Evolutionary conservation across 169 alveolate genomes (phyloP).

Genomic region (Eimeria tenella): DNA sequence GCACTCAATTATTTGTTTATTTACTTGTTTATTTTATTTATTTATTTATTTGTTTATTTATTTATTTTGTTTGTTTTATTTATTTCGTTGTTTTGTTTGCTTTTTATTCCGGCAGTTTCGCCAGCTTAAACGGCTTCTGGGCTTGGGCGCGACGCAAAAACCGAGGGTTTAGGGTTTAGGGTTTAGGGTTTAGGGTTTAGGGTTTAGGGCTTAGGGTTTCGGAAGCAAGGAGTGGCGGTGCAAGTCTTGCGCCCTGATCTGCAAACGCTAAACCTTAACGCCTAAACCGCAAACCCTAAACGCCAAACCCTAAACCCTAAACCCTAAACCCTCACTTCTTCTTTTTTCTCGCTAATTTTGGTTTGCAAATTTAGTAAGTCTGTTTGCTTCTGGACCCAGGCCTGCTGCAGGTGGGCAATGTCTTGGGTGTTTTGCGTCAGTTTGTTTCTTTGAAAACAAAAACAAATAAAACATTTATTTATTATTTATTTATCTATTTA

Average conservation of each 20-base stretch:
- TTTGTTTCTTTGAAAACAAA: constrained; percentile 78
- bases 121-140: neutral
- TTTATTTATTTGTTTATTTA: no score
- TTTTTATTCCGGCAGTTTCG: neutral
- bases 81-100: neutral
- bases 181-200: no score
- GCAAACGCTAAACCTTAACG: no score
- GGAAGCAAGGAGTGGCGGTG: no score
- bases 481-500: no score
- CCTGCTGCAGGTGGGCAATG: constrained; percentile 87
- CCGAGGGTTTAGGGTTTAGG: neutral
- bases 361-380: constrained; percentile 87
- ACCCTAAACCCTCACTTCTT: neutral
- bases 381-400: constrained; percentile 91
- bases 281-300: no score
- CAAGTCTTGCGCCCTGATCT: no score
- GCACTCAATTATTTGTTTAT: neutral
- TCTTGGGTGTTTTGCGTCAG: constrained; percentile 84
- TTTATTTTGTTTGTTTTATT: no score
- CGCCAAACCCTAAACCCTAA: no score
- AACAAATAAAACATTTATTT: no score
- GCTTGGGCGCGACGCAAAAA: neutral
- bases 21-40: no score
- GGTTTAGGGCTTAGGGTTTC: no score
- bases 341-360: constrained; percentile 84